Evolutionary conservation across 768 basidiomycete species (phyloP).

Genomic region (Tricholoma sp.): DNA sequence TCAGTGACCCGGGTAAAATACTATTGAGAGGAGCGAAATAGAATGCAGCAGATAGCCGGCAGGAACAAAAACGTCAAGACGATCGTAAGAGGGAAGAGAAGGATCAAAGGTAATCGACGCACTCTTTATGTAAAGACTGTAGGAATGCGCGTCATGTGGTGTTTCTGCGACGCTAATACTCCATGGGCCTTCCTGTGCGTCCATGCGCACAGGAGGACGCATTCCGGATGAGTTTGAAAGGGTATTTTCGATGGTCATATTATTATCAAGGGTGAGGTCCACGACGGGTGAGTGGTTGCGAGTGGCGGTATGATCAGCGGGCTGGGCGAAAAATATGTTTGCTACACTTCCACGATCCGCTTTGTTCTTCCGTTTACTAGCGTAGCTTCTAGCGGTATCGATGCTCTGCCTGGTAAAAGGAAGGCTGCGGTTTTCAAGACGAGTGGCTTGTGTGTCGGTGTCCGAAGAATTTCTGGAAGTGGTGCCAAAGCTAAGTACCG

Average conservation of each 20-base stretch:
- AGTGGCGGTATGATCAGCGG: conserved; percentile 19
- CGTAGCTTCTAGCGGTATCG: conserved; percentile 36
- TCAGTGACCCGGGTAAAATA: conserved; percentile 13
- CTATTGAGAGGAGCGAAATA: background rate
- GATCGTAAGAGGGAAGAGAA: conserved; percentile 5
- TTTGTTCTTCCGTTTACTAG: conserved; percentile 28
- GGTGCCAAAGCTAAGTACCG: conserved; percentile 40
- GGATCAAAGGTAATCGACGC: conserved; percentile 32
- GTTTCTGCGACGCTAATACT: conserved; percentile 85
- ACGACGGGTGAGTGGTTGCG: conserved; percentile 7
- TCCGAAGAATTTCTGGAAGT: conserved; percentile 31
- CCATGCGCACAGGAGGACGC: conserved; percentile 55
- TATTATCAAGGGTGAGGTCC: conserved; percentile 18
- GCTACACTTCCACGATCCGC: conserved; percentile 31
- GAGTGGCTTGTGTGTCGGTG: conserved; percentile 21
- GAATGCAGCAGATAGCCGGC: background rate
- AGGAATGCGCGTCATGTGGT: conserved; percentile 66
- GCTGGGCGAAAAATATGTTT: conserved; percentile 39
- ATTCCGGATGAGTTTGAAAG: conserved; percentile 21
- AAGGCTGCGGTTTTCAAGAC: conserved; percentile 20
- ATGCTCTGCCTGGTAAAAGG: conserved; percentile 36
- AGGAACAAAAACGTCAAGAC: conserved; percentile 2
- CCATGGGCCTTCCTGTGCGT: conserved; percentile 81
- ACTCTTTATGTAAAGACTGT: conserved; percentile 90
- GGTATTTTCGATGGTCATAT: conserved; percentile 15